phyloP scores from a whole-genome alignment of 805 yeast species.

The Hanseniaspora valbyensis region DNA sequence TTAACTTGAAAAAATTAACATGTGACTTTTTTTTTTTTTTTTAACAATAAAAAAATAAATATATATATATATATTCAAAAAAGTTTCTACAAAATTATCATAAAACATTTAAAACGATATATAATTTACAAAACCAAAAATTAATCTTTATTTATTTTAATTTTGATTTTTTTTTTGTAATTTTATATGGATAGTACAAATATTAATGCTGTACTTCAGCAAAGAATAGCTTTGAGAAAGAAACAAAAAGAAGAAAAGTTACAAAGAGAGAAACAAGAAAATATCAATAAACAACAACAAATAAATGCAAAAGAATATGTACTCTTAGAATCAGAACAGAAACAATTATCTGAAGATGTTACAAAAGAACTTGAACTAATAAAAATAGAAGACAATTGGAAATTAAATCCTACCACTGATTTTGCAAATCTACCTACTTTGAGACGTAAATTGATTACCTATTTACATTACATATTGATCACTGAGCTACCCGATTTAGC shows the following conservation, averaged over 20 bases:
- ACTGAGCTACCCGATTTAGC: constrained; percentile 1
- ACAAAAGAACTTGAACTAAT: neutral
- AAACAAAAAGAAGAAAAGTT: constrained; percentile 5
- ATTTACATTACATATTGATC: constrained; percentile 6
- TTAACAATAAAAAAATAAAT: too few species aligned
- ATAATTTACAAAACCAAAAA: too few species aligned
- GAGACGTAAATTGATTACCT: constrained; percentile 2
- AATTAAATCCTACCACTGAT: neutral
- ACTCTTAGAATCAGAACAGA: neutral
- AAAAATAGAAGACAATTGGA: neutral
- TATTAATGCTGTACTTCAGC: constrained; percentile 12
- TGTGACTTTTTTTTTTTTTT: too few species aligned
- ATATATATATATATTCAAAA: too few species aligned
- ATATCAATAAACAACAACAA: neutral
- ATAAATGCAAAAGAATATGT: neutral
- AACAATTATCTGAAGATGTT: constrained; percentile 1
- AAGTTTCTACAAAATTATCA: too few species aligned
- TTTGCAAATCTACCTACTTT: neutral
- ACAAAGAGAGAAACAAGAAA: neutral
- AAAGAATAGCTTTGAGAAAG: constrained; percentile 11
- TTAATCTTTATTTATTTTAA: neutral
- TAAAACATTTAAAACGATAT: too few species aligned
- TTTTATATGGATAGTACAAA: constrained; percentile 12
- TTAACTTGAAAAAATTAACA: too few species aligned
- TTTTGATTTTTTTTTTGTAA: neutral